Evolutionary conservation across 345 rosid genomes (phyloP), one percentile per base, ranked within the genome.

Genomic region (Psidium friedrichsthalianum): DNA sequence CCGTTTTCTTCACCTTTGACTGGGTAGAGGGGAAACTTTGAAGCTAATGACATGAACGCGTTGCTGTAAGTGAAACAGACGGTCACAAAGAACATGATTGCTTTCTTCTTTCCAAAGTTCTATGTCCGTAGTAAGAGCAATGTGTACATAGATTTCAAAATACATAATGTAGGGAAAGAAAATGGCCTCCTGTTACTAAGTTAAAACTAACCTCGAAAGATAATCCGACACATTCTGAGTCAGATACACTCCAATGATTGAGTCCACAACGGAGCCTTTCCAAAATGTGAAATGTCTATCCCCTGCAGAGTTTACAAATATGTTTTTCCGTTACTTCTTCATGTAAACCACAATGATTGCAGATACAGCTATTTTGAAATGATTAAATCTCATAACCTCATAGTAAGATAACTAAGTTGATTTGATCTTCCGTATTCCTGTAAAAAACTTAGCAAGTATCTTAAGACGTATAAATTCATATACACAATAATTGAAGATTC

Each of bases 211-310:
- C 97, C 98, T 93, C 52, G 98, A 95, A 61, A 89, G 90, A 80
- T 27, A 53, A 52, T 95, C 96, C 0, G 93, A 83, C 20, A 91
- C 94, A 87, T 94, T 95, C 25, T 95, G 95, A 36, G 97, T 95
- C 69, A 94, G 84, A 49, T 87, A 91, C 54, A 94, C 96, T 87
- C 98, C 97, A 82, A 94, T 86, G 11, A 91, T 90, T 10, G 96
- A 95, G 83, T 95, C 96, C 57, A 93, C 86, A 44, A 95, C 95
- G 0, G 98, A 94, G 52, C 94, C 94, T 86, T 91, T 91, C 97
- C 97, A 95, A 29, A 84, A 88, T 44, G 78, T 92, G 83, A 94
- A 94, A 3, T 88, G 83, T 82, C 95, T 91, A 86, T 94, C 85
- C 4, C 94, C 98, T 94, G 83, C 32, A 3, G 80, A 59, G n/a